Evolutionary conservation across 805 yeast species (phyloP).

Genomic region (Priceomyces melissophilus): DNA sequence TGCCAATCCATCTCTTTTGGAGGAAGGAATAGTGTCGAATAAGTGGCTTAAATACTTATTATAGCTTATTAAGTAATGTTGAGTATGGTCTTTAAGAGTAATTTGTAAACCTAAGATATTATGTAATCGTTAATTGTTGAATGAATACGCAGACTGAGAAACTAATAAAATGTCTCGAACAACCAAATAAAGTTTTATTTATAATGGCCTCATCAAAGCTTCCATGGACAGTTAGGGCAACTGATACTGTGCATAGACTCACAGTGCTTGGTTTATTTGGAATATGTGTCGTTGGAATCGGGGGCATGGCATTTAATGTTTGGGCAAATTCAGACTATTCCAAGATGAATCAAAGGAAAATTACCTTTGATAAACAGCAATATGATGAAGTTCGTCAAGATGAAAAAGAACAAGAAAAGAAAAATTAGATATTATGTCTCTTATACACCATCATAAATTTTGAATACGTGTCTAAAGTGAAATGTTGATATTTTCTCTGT

Average conservation of each 20-base stretch:
- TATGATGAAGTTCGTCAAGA: constrained; percentile 25
- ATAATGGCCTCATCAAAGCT: constrained; percentile 23
- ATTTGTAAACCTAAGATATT: too few relatives aligned
- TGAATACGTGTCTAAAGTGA: too few relatives aligned
- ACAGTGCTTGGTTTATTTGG: constrained; percentile 41
- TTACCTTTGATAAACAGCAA: constrained; percentile 32
- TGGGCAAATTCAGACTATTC: constrained; percentile 44
- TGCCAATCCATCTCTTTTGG: constrained; percentile 39
- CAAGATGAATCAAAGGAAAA: constrained; percentile 37
- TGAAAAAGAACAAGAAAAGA: too few relatives aligned
- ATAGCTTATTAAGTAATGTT: constrained; percentile 7
- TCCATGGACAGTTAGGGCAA: constrained; percentile 41
- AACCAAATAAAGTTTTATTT: too few relatives aligned
- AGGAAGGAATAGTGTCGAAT: constrained; percentile 27
- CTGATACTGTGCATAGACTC: constrained; percentile 42
- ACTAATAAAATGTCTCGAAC: too few relatives aligned
- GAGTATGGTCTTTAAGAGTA: too few relatives aligned
- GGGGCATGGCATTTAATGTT: constrained; percentile 37
- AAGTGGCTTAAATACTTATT: constrained; percentile 39
- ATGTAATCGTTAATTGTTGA: too few relatives aligned
- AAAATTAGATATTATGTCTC: too few relatives aligned
- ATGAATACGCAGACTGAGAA: too few relatives aligned
- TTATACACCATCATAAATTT: too few relatives aligned
- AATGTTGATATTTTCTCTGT: too few relatives aligned
- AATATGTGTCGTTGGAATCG: constrained; percentile 38